Conservation (phyloP, 192 early-diverging fungal genomes). For the Umbelopsis sp. region DNA sequence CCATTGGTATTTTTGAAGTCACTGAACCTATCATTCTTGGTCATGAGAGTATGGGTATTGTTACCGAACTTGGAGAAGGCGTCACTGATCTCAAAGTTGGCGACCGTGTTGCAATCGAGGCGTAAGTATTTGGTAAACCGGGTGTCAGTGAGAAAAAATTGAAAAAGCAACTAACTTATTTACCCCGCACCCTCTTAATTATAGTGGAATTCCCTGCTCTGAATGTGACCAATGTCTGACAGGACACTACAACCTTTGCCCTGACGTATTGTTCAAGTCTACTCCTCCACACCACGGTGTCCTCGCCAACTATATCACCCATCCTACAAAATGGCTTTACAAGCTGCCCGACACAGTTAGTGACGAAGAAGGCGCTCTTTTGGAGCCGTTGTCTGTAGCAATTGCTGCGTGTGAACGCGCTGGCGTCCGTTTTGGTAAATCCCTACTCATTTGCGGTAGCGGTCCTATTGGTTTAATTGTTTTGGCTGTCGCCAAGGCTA, state of each 20-base stretch:
- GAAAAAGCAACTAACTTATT: background rate
- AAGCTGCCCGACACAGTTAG: slow-evolving; percentile 29
- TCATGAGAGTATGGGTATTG: slow-evolving; percentile 43
- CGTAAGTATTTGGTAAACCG: slow-evolving; percentile 28
- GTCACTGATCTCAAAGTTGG: slow-evolving; percentile 41
- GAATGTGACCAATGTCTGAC: slow-evolving; percentile 39
- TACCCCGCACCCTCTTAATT: background rate
- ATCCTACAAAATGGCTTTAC: slow-evolving; percentile 33
- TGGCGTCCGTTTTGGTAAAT: slow-evolving; percentile 29
- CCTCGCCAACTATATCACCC: slow-evolving; percentile 36
- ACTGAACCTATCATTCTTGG: slow-evolving; percentile 34
- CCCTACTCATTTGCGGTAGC: slow-evolving; percentile 37
- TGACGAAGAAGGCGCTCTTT: slow-evolving; percentile 40
- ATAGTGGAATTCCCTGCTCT: slow-evolving; percentile 40
- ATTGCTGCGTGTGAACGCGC: slow-evolving; percentile 37
- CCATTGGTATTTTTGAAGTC: slow-evolving; percentile 36
- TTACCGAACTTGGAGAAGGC: slow-evolving; percentile 38
- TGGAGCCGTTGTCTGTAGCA: slow-evolving; percentile 42
- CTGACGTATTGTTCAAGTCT: slow-evolving; percentile 40
- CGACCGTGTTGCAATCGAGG: slow-evolving; percentile 44
- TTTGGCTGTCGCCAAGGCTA: slow-evolving; percentile 37
- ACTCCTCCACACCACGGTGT: slow-evolving; percentile 38
- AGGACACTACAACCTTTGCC: slow-evolving; percentile 41
- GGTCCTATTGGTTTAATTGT: slow-evolving; percentile 43
- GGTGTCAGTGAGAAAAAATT: background rate